Evolutionary conservation across 768 basidiomycete species (phyloP), one percentile per base, ranked within the genome.

Genomic region (Naganishia kalamii): DNA sequence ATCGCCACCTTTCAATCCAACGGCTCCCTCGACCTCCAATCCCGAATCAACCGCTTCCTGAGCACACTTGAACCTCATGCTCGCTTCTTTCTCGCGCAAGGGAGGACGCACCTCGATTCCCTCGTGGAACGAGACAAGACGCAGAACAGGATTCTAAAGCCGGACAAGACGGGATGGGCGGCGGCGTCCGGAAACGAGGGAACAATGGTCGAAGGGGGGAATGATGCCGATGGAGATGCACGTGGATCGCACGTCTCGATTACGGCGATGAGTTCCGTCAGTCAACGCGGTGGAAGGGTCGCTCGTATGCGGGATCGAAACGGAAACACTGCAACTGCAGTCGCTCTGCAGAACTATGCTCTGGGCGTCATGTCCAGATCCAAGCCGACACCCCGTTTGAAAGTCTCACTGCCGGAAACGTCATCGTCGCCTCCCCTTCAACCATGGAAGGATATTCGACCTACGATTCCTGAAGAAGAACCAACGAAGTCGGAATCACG

Each of bases 301-400:
- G 54, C 54, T 29, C 33, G 54, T 11, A 57, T 57, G 54, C 33
- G 54, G 35, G 54, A 57, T 57, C 54, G 54, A 12, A 29, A 57
- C 21, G 54, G 54, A 27, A 57, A 57, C 40, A 57, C 54, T 12
- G 37, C 37, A 15, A 35, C 51, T 32, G 29, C 21, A 23, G 13
- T 15, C 17, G 5, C 13, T 6, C 23, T 25, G 54, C 12, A 21
- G 33, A 25, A 6, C 4, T 13, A 41, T 2, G 21, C 21, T 6
- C 11, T 15, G 43, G 19, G 10, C 6, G 19, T 5, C 5, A 10
- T 6, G 43, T 6, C 21, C 6, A 44, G 21, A n/a, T 5, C 43
- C 12, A 44, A 44, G 43, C 19, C 19, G 19, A 41, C 11, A 0
- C 30, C 30, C 3, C 21, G 15, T 11, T 4, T 40, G 10, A 25